Evolutionary conservation across 306 rosid genomes (phyloP).

Genomic region (Alnus glutinosa): DNA sequence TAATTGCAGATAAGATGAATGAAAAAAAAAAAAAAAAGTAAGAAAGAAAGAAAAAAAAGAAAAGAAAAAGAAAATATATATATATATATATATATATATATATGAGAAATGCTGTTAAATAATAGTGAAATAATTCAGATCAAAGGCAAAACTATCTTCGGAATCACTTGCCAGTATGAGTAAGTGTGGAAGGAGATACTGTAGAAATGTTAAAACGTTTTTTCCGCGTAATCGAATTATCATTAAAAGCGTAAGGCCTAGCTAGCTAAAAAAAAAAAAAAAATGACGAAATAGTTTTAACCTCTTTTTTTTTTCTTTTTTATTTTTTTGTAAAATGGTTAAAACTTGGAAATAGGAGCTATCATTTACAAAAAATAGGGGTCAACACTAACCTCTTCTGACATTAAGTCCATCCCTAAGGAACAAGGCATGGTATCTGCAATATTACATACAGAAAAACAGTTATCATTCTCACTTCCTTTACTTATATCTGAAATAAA

Average conservation of each 20-base stretch:
- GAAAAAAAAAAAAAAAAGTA: conserved; percentile 12
- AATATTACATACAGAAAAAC: conserved; percentile 25
- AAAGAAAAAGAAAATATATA: too few species aligned
- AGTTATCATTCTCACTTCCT: conserved; percentile 8
- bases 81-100: too few species aligned
- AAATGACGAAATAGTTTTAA: too few species aligned
- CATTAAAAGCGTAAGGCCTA: too few species aligned
- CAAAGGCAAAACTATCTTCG: neutral
- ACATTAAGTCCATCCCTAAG: conserved; percentile 63
- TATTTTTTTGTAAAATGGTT: too few species aligned
- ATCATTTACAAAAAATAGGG: conserved; percentile 2
- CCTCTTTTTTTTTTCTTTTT: too few species aligned
- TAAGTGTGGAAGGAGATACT: neutral
- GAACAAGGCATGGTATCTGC: conserved; percentile 67
- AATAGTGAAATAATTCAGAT: conserved; percentile 1
- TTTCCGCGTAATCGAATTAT: too few species aligned
- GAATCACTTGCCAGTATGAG: neutral
- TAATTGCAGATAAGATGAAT: conserved; percentile 8
- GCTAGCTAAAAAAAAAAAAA: too few species aligned
- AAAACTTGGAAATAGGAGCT: conserved; percentile 1
- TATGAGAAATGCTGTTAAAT: neutral
- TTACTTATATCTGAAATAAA: conserved; percentile 6
- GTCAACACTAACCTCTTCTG: conserved; percentile 74
- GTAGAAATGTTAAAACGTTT: neutral
- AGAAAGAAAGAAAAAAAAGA: too few species aligned